Conservation (phyloP, 192 early-diverging fungal species). For the Lobosporangium transversale region DNA sequence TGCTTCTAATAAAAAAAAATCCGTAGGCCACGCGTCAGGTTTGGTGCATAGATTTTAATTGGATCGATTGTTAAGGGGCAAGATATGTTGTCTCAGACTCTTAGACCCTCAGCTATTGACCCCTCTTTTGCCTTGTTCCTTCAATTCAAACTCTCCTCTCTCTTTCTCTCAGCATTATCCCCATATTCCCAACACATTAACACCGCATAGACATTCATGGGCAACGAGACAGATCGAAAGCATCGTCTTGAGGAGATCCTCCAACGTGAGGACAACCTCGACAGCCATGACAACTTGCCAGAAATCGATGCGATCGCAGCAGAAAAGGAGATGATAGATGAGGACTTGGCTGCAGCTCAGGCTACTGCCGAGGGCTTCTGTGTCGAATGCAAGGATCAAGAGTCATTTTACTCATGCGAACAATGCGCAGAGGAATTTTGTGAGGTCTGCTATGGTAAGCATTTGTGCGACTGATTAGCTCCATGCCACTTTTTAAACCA, state of each 20-base stretch:
- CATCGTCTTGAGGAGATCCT: constrained; percentile 53
- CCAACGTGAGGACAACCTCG: constrained; percentile 36
- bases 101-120: too few species aligned
- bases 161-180: constrained; percentile 4
- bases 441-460: constrained; percentile 82
- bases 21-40: too few species aligned
- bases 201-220: too few species aligned
- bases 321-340: constrained; percentile 33
- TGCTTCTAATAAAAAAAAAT: too few species aligned
- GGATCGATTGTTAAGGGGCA: too few species aligned
- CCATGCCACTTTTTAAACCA: neutral
- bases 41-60: too few species aligned
- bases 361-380: constrained; percentile 78
- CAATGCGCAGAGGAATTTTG: constrained; percentile 91
- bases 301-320: constrained; percentile 2
- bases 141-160: neutral
- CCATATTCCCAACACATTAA: too few species aligned
- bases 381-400: constrained; percentile 89
- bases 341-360: constrained; percentile 44
- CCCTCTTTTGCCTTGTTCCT: too few species aligned
- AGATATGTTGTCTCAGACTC: too few species aligned
- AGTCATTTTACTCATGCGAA: constrained; percentile 75
- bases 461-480: neutral
- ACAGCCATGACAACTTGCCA: constrained; percentile 45
- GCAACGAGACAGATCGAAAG: constrained; percentile 46